Evolutionary conservation across 257 asterid species (phyloP).

Genomic region (Ehretia macrophylla): DNA sequence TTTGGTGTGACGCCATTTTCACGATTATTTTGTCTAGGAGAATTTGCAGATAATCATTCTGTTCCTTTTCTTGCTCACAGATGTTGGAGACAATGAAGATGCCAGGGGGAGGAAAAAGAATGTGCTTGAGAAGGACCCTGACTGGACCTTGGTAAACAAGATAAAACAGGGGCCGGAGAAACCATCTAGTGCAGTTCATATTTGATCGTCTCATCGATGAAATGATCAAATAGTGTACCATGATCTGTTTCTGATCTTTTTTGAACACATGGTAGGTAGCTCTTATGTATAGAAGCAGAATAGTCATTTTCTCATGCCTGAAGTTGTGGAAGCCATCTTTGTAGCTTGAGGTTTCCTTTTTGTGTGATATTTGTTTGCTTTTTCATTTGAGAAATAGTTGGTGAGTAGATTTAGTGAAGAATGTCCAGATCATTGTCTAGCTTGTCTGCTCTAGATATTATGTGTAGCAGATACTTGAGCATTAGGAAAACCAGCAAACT

Average conservation of each 20-base stretch:
- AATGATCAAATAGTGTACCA: constrained; percentile 14
- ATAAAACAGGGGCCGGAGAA: not conserved
- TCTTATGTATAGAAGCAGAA: constrained; percentile 6
- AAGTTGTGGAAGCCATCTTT: constrained; percentile 12
- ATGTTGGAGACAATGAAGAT: constrained; percentile 44
- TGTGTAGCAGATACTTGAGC: no score
- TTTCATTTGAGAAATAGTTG: not conserved
- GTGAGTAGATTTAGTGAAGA: not conserved
- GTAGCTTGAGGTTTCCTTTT: constrained; percentile 7
- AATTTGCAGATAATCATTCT: not conserved
- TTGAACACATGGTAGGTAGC: not conserved
- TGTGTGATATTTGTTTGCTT: constrained; percentile 21
- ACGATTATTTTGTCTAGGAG: not conserved
- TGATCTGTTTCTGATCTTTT: not conserved
- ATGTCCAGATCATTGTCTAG: no score
- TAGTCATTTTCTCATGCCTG: not conserved
- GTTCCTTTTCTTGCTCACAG: constrained; percentile 20
- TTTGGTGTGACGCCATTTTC: not conserved
- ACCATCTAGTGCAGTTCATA: constrained; percentile 2
- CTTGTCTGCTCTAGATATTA: no score
- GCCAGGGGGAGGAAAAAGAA: constrained; percentile 48
- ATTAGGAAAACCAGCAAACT: no score
- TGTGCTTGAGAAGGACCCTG: constrained; percentile 71
- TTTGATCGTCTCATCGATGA: constrained; percentile 11
- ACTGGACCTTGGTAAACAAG: constrained; percentile 79